These are phyloP conservation scores for Crinitomyces ghanaensis DNA, from an alignment of 805 yeast species.

Conservation along the genomic window DNA sequence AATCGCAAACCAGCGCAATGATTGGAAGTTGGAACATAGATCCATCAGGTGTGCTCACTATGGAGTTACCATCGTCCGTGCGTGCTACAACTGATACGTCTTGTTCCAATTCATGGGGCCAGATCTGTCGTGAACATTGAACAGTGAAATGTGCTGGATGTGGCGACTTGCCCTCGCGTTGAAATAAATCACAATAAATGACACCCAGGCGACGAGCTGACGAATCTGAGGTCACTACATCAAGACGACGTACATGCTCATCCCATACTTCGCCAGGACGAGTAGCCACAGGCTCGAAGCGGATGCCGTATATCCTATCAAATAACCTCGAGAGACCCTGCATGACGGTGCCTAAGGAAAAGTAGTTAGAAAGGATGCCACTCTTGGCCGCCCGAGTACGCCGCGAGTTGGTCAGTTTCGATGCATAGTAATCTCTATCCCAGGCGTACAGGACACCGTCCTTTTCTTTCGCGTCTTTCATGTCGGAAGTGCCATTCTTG, in stretches of 20 bases:
- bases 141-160: conserved; percentile 95
- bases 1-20: conserved; percentile 80
- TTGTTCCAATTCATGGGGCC: conserved; percentile 11
- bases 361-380: conserved; percentile 47
- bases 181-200: conserved; percentile 79
- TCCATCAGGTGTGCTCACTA: conserved; percentile 12
- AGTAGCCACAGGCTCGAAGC: conserved; percentile 54
- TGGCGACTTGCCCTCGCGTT: conserved; percentile 60
- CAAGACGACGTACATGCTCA: conserved; percentile 68
- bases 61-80: conserved; percentile 2
- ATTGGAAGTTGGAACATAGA: conserved; percentile 66
- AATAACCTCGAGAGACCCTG: conserved; percentile 70
- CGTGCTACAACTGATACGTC: conserved; percentile 1
- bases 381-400: conserved; percentile 26
- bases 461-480: conserved; percentile 31
- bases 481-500: conserved; percentile 26
- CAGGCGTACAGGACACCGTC: conserved; percentile 52
- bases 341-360: conserved; percentile 78
- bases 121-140: conserved; percentile 76
- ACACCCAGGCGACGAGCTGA: conserved; percentile 58
- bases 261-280: conserved; percentile 79
- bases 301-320: conserved; percentile 61
- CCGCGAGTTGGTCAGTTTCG: conserved; percentile 22
- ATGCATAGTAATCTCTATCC: conserved; percentile 69
- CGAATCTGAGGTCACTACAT: conserved; percentile 63